Percentiles rank a stretch among this genome's conserved stretches.
Conservation (phyloP, 257 asterid species). For the Phtheirospermum japonicum region DNA sequence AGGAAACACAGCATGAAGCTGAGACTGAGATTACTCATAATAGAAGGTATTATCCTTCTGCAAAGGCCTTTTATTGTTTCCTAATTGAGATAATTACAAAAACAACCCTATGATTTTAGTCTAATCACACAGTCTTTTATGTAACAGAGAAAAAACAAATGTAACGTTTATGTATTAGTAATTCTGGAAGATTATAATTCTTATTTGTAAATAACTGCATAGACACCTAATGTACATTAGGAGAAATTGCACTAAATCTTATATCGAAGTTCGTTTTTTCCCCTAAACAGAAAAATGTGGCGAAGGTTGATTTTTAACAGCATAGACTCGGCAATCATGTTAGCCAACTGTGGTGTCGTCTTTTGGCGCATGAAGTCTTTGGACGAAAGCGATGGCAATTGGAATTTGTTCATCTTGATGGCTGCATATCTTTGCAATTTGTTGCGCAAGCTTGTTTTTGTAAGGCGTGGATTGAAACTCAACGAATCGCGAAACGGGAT, state of each 20-base stretch:
- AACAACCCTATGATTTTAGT: too few species aligned
- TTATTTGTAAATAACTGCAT: too few species aligned
- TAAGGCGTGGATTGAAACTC: background rate
- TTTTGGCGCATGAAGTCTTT: background rate
- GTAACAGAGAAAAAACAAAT: too few species aligned
- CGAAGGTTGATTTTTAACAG: slow-evolving; percentile 24
- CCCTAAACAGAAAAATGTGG: slow-evolving; percentile 20
- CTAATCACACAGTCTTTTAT: too few species aligned
- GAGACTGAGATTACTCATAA: background rate
- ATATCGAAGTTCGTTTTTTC: too few species aligned
- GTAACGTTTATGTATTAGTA: too few species aligned
- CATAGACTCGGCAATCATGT: slow-evolving; percentile 25
- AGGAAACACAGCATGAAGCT: background rate
- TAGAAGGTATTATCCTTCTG: background rate
- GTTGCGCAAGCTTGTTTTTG: slow-evolving; percentile 21
- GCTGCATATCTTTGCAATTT: slow-evolving; percentile 28
- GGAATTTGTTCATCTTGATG: slow-evolving; percentile 29
- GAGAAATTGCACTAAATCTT: too few species aligned
- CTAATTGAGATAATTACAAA: too few species aligned
- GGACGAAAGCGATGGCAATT: slow-evolving; percentile 18
- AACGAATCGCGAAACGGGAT: too few species aligned
- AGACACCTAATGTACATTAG: too few species aligned
- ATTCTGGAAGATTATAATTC: too few species aligned
- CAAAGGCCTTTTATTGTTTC: background rate
- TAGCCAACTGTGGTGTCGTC: slow-evolving; percentile 19